A percentile compares a stretch with the other conserved stretches of the same genome.
Evolutionary conservation across 2,329 filamentous ascomycete genomes (phyloP).

Genomic region (Achaetomium macrosporum): DNA sequence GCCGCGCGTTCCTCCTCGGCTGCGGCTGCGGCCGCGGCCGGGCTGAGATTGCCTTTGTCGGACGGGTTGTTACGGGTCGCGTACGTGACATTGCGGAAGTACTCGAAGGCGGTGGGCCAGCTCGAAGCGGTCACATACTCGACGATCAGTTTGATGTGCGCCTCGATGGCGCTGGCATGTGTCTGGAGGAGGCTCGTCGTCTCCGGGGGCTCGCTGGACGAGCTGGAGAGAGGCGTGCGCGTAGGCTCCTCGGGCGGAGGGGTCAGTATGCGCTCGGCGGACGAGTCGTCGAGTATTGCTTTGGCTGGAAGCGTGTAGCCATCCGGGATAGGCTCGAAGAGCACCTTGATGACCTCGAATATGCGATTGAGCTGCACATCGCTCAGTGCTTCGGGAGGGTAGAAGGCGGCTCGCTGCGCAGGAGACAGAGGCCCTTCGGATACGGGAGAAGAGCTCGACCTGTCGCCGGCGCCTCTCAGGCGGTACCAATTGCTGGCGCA

Average conservation of each 20-base stretch:
- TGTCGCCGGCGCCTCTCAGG: conserved; percentile 16
- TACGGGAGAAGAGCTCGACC: conserved; percentile 14
- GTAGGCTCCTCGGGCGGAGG: conserved; percentile 24
- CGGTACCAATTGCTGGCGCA: conserved; percentile 55
- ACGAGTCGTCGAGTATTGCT: conserved; percentile 51
- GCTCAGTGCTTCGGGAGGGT: conserved; percentile 39
- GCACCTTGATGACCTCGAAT: conserved; percentile 49
- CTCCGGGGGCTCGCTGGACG: conserved; percentile 35
- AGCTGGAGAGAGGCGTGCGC: conserved; percentile 28
- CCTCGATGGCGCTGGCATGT: conserved; percentile 45
- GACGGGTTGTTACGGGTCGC: conserved; percentile 41
- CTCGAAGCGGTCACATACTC: conserved; percentile 61
- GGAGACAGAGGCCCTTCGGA: conserved; percentile 14
- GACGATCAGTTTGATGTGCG: conserved; percentile 49
- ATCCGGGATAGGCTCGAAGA: conserved; percentile 56
- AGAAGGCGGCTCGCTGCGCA: conserved; percentile 22
- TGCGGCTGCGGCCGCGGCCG: conserved; percentile 33
- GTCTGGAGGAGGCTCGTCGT: conserved; percentile 30
- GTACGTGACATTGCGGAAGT: conserved; percentile 49
- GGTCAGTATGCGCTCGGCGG: conserved; percentile 34
- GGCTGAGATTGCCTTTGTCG: conserved; percentile 30
- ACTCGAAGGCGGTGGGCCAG: conserved; percentile 56
- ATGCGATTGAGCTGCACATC: conserved; percentile 48
- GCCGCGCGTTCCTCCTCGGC: conserved; percentile 48
- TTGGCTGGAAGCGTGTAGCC: conserved; percentile 50